Conservation (phyloP, 2,329 filamentous ascomycete genomes). For the Colletotrichum euphorbiae region DNA sequence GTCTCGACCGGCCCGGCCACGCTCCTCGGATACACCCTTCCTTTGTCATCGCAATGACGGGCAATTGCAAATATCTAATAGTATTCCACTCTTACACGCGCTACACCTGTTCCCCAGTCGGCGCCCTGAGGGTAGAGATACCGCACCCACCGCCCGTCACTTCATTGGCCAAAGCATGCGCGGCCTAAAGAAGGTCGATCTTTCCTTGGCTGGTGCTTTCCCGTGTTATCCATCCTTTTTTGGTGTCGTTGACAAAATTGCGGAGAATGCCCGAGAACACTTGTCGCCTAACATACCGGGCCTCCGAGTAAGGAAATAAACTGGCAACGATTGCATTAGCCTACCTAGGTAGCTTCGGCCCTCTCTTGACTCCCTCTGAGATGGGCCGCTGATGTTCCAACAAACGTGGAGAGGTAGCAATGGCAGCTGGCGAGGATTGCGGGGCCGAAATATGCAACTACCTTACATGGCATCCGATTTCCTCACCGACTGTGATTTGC, state of each 20-base stretch:
- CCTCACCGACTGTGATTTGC: not conserved
- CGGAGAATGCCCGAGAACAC: slow-evolving; percentile 28
- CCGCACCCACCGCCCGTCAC: not conserved
- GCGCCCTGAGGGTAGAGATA: slow-evolving; percentile 8
- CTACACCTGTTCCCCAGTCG: slow-evolving; percentile 5
- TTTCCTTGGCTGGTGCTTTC: not conserved
- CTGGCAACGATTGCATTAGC: slow-evolving; percentile 30
- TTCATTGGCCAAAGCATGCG: slow-evolving; percentile 22
- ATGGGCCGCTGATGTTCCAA: not conserved
- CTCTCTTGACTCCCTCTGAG: slow-evolving; percentile 1
- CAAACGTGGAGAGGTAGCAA: slow-evolving; percentile 4
- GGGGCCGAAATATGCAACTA: slow-evolving; percentile 25
- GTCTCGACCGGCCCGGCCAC: slow-evolving; percentile 34
- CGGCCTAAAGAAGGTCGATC: not conserved
- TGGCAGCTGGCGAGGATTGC: slow-evolving; percentile 17
- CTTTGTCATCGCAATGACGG: slow-evolving; percentile 13
- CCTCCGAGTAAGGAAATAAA: slow-evolving; percentile 24
- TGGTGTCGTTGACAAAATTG: not conserved
- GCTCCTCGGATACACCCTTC: not conserved
- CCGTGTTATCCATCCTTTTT: not conserved
- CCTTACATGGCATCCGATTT: slow-evolving; percentile 25
- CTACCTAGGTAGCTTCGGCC: not conserved
- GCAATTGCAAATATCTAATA: not conserved
- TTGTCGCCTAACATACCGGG: not conserved
- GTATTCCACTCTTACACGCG: not conserved